Percentiles rank a stretch among this genome's conserved stretches.
Evolutionary conservation across 257 asterid genomes (phyloP).

Genomic region (Solanum chmielewskii): DNA sequence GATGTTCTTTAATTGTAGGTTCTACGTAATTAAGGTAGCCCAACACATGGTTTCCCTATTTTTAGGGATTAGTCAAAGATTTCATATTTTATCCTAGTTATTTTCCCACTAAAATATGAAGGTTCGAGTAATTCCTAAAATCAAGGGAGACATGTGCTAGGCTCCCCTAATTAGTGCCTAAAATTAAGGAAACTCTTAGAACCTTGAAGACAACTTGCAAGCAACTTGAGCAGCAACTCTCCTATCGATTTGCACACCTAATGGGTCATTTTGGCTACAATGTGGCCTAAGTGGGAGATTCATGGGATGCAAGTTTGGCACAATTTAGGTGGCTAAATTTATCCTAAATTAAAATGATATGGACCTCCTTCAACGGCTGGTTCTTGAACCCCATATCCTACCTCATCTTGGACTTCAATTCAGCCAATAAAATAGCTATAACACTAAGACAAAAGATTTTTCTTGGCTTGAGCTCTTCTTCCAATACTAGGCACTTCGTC

Average conservation of each 20-base stretch:
- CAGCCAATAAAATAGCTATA: not conserved
- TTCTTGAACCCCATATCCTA: not conserved
- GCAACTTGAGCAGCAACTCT: not conserved
- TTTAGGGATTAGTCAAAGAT: not conserved
- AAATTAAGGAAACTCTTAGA: not conserved
- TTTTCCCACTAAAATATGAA: not conserved
- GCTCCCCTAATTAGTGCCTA: not conserved
- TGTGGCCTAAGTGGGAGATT: not conserved
- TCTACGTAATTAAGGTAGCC: not conserved
- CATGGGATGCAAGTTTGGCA: not conserved
- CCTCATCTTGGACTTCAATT: not conserved
- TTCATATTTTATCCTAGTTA: not conserved
- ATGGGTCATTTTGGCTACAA: not conserved
- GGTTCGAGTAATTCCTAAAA: not conserved
- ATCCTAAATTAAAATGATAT: not conserved
- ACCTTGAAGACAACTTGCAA: not conserved
- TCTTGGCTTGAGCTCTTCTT: not conserved
- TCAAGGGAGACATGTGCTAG: not conserved
- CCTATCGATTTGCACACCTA: not conserved
- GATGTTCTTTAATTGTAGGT: not conserved
- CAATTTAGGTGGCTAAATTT: not conserved
- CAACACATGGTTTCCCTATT: not conserved
- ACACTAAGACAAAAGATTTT: not conserved
- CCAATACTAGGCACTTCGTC: not conserved
- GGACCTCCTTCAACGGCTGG: not conserved